Conservation (phyloP, 2,329 filamentous ascomycete genomes). For the Teratosphaeriaceae sp. region DNA sequence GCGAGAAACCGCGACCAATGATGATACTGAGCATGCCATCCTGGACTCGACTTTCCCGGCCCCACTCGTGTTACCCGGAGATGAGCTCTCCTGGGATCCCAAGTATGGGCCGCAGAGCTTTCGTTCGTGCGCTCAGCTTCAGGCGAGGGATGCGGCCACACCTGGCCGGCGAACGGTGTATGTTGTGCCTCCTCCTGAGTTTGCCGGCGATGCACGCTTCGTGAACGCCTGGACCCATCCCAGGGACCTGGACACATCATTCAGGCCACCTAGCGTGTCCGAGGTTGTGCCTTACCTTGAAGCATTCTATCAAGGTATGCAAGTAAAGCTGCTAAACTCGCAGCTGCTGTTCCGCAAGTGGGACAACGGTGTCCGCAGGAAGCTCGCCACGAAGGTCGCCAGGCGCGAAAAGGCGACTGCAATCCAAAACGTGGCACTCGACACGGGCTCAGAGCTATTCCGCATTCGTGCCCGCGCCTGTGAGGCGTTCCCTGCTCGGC, state of each 20-base stretch:
- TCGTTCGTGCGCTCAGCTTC: constrained; percentile 43
- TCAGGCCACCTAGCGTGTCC: constrained; percentile 15
- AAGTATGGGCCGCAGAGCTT: constrained; percentile 47
- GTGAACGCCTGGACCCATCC: constrained; percentile 35
- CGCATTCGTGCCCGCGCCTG: constrained; percentile 49
- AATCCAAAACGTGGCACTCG: constrained; percentile 42
- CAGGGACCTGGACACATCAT: not conserved
- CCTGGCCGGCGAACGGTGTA: constrained; percentile 46
- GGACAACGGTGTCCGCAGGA: constrained; percentile 28
- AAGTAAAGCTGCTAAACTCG: constrained; percentile 39
- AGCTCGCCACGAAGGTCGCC: too few species aligned
- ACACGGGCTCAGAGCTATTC: constrained; percentile 31
- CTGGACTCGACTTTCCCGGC: constrained; percentile 43
- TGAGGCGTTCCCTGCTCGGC: constrained; percentile 41
- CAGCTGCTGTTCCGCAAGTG: constrained; percentile 45
- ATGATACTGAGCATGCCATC: not conserved
- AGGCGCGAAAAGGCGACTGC: not conserved
- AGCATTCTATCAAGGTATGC: constrained; percentile 50
- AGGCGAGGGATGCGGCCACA: constrained; percentile 46
- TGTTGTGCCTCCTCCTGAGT: constrained; percentile 41
- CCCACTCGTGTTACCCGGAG: constrained; percentile 53
- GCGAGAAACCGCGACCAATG: too few species aligned
- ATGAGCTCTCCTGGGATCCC: constrained; percentile 52
- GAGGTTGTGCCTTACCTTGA: constrained; percentile 38
- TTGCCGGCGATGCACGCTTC: constrained; percentile 30